A percentile compares a stretch with the other conserved stretches of the same genome.
phyloP scores from a whole-genome alignment of 495 filamentous ascomycete species.

The Aspergillus ostianus region DNA sequence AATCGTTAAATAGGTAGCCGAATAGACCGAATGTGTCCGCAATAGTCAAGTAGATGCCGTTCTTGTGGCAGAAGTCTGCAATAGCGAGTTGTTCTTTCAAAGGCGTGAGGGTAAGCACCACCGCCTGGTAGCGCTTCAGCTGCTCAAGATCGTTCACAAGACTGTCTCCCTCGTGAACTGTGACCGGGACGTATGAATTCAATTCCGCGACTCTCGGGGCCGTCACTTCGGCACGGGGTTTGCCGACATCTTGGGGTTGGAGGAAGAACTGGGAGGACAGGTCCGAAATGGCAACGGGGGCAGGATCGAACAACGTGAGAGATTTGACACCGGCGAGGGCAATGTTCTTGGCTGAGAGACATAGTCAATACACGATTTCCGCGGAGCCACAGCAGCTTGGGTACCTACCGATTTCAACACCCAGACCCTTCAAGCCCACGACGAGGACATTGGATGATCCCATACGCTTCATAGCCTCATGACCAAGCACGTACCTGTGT shows the following conservation, averaged over 20 bases:
- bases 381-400: not conserved
- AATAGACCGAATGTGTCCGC: conserved; percentile 92
- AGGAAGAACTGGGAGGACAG: conserved; percentile 98
- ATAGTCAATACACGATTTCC: conserved; percentile 9
- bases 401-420: conserved; percentile 81
- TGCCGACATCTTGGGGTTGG: conserved; percentile 81
- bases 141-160: conserved; percentile 68
- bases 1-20: conserved; percentile 95
- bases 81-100: conserved; percentile 76
- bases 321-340: conserved; percentile 93
- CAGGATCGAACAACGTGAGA: conserved; percentile 82
- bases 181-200: conserved; percentile 92
- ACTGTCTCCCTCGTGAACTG: conserved; percentile 63
- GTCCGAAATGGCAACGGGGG: conserved; percentile 77
- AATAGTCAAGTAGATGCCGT: conserved; percentile 85
- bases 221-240: conserved; percentile 81
- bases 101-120: conserved; percentile 84
- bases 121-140: conserved; percentile 83
- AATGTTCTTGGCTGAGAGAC: conserved; percentile 81
- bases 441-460: conserved; percentile 92
- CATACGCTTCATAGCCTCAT: conserved; percentile 99
- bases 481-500: conserved; percentile 83
- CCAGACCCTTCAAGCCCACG: conserved; percentile 87
- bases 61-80: conserved; percentile 88
- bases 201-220: conserved; percentile 89